Evolutionary conservation across 2,329 filamentous ascomycete species (phyloP).

Genomic region (Paracorniculantispora psalliotae): DNA sequence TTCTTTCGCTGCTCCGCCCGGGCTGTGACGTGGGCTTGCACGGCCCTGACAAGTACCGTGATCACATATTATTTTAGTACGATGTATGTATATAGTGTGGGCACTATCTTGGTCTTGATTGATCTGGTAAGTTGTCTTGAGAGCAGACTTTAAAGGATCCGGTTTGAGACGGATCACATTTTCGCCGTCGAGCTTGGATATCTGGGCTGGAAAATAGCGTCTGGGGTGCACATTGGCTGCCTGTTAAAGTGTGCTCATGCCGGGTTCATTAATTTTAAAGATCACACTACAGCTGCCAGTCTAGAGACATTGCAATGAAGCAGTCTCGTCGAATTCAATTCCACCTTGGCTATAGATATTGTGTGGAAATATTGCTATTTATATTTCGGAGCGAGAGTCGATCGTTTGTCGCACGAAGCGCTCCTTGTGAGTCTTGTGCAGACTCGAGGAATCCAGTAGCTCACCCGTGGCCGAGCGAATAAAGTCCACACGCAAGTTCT

Average conservation of each 20-base stretch:
- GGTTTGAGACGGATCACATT: too few relatives aligned
- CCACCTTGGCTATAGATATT: not conserved
- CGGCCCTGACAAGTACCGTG: not conserved
- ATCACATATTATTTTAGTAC: not conserved
- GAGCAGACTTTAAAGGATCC: not conserved
- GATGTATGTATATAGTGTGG: not conserved
- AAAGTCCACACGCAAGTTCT: slow-evolving; percentile 47
- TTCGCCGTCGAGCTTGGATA: too few relatives aligned
- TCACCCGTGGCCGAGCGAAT: slow-evolving; percentile 43
- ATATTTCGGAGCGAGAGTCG: not conserved
- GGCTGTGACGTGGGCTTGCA: not conserved
- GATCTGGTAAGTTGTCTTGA: not conserved
- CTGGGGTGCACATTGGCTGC: too few relatives aligned
- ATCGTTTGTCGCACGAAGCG: slow-evolving; percentile 38
- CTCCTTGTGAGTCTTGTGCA: slow-evolving; percentile 44
- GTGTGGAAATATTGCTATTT: not conserved
- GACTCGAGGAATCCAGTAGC: slow-evolving; percentile 40
- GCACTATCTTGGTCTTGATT: not conserved
- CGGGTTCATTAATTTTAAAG: too few relatives aligned
- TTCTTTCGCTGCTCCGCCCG: not conserved
- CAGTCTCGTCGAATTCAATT: not conserved
- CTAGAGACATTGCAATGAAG: too few relatives aligned
- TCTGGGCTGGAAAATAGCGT: too few relatives aligned
- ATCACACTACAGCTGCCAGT: too few relatives aligned
- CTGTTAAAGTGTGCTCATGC: too few relatives aligned